Evolutionary conservation across 345 rosid genomes (phyloP).

Genomic region (Linum lewisii): DNA sequence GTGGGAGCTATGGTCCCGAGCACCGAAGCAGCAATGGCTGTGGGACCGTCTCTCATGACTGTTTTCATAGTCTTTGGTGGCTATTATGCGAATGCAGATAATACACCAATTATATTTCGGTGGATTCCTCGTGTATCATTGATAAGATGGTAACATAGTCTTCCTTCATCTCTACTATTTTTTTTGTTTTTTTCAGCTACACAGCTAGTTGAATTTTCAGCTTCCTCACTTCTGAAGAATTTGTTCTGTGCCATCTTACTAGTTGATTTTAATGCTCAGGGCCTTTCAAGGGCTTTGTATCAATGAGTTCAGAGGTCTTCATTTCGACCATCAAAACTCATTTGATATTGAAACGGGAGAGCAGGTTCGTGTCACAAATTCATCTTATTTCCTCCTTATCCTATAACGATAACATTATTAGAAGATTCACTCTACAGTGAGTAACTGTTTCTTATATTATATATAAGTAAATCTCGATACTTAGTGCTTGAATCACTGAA

Average conservation of each 20-base stretch:
- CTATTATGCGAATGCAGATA: conserved; percentile 76
- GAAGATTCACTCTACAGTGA: too few relatives aligned
- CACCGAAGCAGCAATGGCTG: conserved; percentile 97
- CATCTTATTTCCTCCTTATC: neutral
- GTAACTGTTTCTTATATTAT: too few relatives aligned
- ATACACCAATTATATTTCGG: conserved; percentile 80
- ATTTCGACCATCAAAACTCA: conserved; percentile 69
- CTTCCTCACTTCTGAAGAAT: neutral
- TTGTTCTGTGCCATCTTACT: neutral
- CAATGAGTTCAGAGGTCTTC: conserved; percentile 80
- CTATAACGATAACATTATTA: too few relatives aligned
- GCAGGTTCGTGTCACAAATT: conserved; percentile 47
- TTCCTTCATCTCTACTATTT: neutral
- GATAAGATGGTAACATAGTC: conserved; percentile 62
- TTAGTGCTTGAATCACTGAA: too few relatives aligned
- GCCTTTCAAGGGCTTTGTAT: conserved; percentile 96
- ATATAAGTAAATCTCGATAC: too few relatives aligned
- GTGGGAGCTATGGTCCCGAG: conserved; percentile 98
- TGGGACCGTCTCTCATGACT: conserved; percentile 98
- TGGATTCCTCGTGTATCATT: conserved; percentile 90
- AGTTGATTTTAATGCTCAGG: conserved; percentile 34
- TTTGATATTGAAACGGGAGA: conserved; percentile 88
- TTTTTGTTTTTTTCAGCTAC: neutral
- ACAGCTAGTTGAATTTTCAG: neutral
- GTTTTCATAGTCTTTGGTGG: conserved; percentile 95